phyloP scores from a whole-genome alignment of 257 asterid genomes.

The Fraxinus anomala region DNA sequence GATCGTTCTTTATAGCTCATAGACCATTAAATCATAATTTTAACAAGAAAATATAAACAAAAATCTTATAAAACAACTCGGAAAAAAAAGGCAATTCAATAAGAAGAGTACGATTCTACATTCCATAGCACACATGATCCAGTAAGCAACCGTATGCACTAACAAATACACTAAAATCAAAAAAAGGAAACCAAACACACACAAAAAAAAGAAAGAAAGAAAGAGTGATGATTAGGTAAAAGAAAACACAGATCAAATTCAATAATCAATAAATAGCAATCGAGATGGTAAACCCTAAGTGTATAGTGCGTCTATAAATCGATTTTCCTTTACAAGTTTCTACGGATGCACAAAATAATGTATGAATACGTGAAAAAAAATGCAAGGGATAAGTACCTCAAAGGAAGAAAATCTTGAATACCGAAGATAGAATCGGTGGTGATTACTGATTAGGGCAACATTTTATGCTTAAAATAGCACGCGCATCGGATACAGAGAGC shows the following conservation, averaged over 20 bases:
- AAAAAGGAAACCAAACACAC: background rate
- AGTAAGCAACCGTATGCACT: background rate
- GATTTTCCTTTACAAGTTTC: background rate
- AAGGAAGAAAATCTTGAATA: background rate
- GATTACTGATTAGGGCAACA: background rate
- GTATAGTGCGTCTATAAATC: background rate
- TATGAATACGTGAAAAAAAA: too few species aligned
- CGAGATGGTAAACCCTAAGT: background rate
- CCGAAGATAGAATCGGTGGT: too few species aligned
- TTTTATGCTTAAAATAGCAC: too few species aligned
- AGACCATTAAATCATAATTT: background rate
- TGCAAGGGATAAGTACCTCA: background rate
- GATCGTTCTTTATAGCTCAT: constrained; percentile 23
- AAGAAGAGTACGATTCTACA: too few species aligned
- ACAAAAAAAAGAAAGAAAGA: too few species aligned
- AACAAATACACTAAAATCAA: background rate
- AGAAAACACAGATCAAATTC: background rate
- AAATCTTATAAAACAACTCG: background rate
- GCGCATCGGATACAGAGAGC: too few species aligned
- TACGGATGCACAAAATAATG: background rate
- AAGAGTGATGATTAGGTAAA: background rate
- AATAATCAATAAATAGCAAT: background rate
- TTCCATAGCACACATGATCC: background rate
- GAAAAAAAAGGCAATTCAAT: too few species aligned
- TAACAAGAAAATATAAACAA: background rate